phyloP scores from a whole-genome alignment of 2,329 filamentous ascomycete species.

The Coniella vitis region DNA sequence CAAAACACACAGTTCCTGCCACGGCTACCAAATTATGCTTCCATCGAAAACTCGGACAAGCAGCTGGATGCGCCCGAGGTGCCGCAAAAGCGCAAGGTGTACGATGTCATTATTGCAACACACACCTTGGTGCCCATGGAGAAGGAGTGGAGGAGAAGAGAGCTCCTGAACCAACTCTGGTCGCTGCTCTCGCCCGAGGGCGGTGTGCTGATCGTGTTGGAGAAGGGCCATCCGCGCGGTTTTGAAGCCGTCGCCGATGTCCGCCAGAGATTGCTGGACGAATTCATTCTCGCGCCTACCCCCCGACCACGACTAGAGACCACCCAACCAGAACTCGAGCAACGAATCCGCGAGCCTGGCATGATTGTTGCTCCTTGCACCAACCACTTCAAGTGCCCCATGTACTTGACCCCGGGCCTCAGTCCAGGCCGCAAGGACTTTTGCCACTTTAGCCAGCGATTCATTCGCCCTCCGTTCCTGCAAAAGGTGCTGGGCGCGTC shows the following conservation, averaged over 20 bases:
- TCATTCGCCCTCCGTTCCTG: slow-evolving; percentile 74
- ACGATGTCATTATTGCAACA: slow-evolving; percentile 84
- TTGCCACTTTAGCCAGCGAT: slow-evolving; percentile 87
- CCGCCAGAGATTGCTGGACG: slow-evolving; percentile 68
- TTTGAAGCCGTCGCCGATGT: slow-evolving; percentile 89
- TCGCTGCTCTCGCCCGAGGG: slow-evolving; percentile 74
- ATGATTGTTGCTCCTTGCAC: slow-evolving; percentile 75
- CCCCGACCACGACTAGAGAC: slow-evolving; percentile 28
- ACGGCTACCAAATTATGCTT: slow-evolving; percentile 78
- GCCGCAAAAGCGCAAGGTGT: slow-evolving; percentile 63
- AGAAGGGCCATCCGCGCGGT: slow-evolving; percentile 85
- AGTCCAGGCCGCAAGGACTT: slow-evolving; percentile 75
- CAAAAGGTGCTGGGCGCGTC: slow-evolving; percentile 65
- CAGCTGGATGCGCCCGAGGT: slow-evolving; percentile 51
- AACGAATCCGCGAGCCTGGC: slow-evolving; percentile 47
- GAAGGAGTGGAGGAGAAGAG: slow-evolving; percentile 70
- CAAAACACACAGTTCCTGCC: slow-evolving; percentile 90
- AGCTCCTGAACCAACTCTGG: slow-evolving; percentile 84
- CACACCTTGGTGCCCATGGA: slow-evolving; percentile 72
- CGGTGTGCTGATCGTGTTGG: slow-evolving; percentile 77
- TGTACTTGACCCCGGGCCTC: slow-evolving; percentile 70
- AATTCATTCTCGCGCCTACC: slow-evolving; percentile 61
- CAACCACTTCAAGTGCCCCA: slow-evolving; percentile 80
- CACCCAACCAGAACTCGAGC: slow-evolving; percentile 33
- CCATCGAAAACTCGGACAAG: slow-evolving; percentile 49